Conservation (phyloP, 1,139 yeast species). For the Geotrichum phurueaensis region DNA sequence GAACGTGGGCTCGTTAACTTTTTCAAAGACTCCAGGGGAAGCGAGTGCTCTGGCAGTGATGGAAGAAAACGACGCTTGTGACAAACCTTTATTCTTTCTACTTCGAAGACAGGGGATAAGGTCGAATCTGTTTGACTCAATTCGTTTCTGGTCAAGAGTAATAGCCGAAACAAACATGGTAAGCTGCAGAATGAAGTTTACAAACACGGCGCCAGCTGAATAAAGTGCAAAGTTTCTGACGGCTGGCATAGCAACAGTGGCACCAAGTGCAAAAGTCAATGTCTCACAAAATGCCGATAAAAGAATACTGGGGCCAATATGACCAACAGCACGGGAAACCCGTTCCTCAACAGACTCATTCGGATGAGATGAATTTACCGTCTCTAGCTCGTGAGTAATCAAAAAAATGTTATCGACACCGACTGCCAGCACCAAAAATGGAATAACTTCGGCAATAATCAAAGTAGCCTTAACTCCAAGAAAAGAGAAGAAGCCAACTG, state of each 20-base stretch:
- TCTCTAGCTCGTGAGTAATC: slow-evolving; percentile 69
- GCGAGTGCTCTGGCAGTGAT: slow-evolving; percentile 25
- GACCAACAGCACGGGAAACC: slow-evolving; percentile 57
- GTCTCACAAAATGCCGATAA: slow-evolving; percentile 72
- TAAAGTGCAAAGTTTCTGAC: slow-evolving; percentile 87
- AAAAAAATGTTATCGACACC: slow-evolving; percentile 93
- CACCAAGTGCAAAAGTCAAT: slow-evolving; percentile 70
- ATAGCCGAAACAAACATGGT: slow-evolving; percentile 75
- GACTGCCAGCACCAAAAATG: slow-evolving; percentile 86
- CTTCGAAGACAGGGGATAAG: slow-evolving; percentile 37
- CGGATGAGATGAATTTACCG: slow-evolving; percentile 44
- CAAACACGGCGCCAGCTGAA: slow-evolving; percentile 77
- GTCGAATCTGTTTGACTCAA: slow-evolving; percentile 56
- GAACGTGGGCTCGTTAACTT: slow-evolving; percentile 32
- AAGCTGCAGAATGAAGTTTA: slow-evolving; percentile 72
- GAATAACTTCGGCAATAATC: slow-evolving; percentile 93
- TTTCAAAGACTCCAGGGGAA: slow-evolving; percentile 29
- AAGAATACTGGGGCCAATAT: slow-evolving; percentile 82
- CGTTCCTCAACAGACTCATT: slow-evolving; percentile 47
- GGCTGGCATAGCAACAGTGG: slow-evolving; percentile 89
- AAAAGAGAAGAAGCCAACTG: slow-evolving; percentile 73
- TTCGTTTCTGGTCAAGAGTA: slow-evolving; percentile 58
- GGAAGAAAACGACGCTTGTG: slow-evolving; percentile 25
- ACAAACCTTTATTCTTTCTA: slow-evolving; percentile 13
- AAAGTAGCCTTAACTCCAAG: slow-evolving; percentile 78